Evolutionary conservation across 306 rosid genomes (phyloP).

Genomic region (Mucuna pruriens): DNA sequence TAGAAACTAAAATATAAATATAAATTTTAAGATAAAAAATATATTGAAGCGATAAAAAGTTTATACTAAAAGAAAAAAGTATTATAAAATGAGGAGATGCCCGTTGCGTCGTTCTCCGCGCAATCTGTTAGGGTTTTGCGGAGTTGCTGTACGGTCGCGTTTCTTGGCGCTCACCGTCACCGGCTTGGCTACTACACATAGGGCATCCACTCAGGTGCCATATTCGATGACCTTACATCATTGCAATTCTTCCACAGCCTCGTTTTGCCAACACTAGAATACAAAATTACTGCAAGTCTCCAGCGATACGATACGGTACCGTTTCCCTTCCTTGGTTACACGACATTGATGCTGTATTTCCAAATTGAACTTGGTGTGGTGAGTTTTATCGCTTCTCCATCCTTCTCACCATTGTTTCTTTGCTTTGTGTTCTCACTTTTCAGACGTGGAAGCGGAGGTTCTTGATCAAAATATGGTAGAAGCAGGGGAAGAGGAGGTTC

Average conservation of each 20-base stretch:
- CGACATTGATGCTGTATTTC: not conserved
- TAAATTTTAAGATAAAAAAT: too few species aligned
- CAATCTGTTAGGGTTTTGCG: slow-evolving; percentile 36
- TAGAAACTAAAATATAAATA: too few species aligned
- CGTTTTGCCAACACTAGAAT: not conserved
- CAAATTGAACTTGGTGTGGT: not conserved
- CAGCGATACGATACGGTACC: not conserved
- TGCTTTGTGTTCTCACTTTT: slow-evolving; percentile 3
- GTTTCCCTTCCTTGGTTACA: not conserved
- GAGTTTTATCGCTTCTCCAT: not conserved
- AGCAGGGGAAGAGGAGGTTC: slow-evolving; percentile 29
- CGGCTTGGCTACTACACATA: not conserved
- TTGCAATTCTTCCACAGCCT: not conserved
- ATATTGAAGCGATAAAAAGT: too few species aligned
- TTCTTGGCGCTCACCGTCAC: not conserved
- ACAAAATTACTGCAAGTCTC: not conserved
- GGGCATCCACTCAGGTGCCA: not conserved
- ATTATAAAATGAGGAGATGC: not conserved
- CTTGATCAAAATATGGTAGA: slow-evolving; percentile 56
- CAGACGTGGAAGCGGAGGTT: slow-evolving; percentile 12
- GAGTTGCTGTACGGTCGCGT: not conserved
- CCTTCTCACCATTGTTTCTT: not conserved
- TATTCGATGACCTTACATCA: not conserved
- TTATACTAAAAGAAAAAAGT: not conserved
- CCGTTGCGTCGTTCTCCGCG: not conserved